A percentile compares a stretch with the other conserved stretches of the same genome.
These are phyloP conservation scores for Thinopyrum obtusiflorum DNA, from an alignment of 202 grass and related monocot species.

Conservation along the genomic window DNA sequence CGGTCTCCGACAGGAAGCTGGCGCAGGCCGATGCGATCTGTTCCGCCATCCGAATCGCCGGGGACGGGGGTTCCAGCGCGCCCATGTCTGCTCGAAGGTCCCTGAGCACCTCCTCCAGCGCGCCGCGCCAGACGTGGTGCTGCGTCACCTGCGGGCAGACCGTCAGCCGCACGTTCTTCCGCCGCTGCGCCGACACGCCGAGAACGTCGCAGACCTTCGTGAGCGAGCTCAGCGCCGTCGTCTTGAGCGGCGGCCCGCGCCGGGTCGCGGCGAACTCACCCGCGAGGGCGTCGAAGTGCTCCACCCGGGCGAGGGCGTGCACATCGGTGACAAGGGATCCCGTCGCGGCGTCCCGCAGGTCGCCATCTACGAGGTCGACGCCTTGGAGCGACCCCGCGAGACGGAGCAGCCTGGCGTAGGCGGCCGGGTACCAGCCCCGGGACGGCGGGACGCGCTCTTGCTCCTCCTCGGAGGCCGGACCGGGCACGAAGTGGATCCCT, in stretches of 20 bases:
- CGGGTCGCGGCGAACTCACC: constrained; percentile 32
- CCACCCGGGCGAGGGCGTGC: constrained; percentile 32
- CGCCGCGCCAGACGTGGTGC: constrained; percentile 69
- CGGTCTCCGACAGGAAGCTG: constrained; percentile 44
- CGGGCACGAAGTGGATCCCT: constrained; percentile 33
- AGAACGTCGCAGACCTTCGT: constrained; percentile 65
- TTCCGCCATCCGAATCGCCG: constrained; percentile 49
- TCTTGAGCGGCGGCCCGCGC: constrained; percentile 24
- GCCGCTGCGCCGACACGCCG: constrained; percentile 63
- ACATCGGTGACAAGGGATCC: constrained; percentile 32
- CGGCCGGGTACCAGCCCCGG: constrained; percentile 50
- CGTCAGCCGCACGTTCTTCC: constrained; percentile 60
- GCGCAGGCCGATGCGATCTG: constrained; percentile 64
- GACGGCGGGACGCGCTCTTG: constrained; percentile 25
- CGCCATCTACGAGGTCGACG: constrained; percentile 35
- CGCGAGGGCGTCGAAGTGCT: constrained; percentile 58
- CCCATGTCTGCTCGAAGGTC: constrained; percentile 57
- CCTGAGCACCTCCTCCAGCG: constrained; percentile 63
- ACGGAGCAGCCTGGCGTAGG: constrained; percentile 65
- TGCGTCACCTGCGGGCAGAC: constrained; percentile 85
- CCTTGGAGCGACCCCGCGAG: constrained; percentile 38
- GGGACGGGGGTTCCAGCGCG: constrained; percentile 27
- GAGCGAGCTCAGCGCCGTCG: constrained; percentile 50
- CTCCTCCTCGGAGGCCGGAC: constrained; percentile 10
- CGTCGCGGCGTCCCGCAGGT: constrained; percentile 20